Conservation (phyloP, 164 flowering plant species). For the Aristolochia californica region DNA sequence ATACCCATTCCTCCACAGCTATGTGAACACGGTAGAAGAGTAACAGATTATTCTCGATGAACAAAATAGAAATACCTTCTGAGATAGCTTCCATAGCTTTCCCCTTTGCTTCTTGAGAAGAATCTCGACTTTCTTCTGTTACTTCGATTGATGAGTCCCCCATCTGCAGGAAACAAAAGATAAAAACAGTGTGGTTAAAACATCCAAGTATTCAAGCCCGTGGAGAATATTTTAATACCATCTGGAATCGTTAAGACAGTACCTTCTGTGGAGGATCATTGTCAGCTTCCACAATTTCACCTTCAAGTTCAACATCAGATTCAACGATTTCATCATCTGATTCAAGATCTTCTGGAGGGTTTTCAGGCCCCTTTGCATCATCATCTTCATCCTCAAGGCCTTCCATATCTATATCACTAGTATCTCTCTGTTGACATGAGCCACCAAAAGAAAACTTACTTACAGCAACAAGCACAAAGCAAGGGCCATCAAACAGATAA, state of each 20-base stretch:
- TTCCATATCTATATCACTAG: slow-evolving; percentile 33
- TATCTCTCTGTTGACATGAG: slow-evolving; percentile 47
- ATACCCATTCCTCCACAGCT: no score
- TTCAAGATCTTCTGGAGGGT: slow-evolving; percentile 25
- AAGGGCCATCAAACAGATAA: not conserved
- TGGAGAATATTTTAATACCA: no score
- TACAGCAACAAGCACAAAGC: not conserved
- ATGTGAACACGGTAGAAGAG: no score
- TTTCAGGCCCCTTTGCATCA: slow-evolving; percentile 3
- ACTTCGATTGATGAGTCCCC: slow-evolving; percentile 83
- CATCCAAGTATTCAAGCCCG: not conserved
- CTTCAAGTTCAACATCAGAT: slow-evolving; percentile 87
- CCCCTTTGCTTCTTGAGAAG: slow-evolving; percentile 64
- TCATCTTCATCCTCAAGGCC: slow-evolving; percentile 22
- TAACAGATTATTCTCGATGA: no score
- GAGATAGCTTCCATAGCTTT: slow-evolving; percentile 87
- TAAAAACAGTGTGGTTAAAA: not conserved
- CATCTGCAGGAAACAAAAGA: slow-evolving; percentile 41
- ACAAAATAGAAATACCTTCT: slow-evolving; percentile 38
- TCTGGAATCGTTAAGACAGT: not conserved
- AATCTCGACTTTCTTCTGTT: slow-evolving; percentile 80
- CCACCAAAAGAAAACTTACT: not conserved
- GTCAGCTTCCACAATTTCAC: slow-evolving; percentile 79
- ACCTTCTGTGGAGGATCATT: slow-evolving; percentile 91
- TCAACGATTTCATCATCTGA: slow-evolving; percentile 59